Evolutionary conservation across 1,139 yeast genomes (phyloP), one percentile per base, ranked within the genome.

Genomic region (Hansenula anomala): DNA sequence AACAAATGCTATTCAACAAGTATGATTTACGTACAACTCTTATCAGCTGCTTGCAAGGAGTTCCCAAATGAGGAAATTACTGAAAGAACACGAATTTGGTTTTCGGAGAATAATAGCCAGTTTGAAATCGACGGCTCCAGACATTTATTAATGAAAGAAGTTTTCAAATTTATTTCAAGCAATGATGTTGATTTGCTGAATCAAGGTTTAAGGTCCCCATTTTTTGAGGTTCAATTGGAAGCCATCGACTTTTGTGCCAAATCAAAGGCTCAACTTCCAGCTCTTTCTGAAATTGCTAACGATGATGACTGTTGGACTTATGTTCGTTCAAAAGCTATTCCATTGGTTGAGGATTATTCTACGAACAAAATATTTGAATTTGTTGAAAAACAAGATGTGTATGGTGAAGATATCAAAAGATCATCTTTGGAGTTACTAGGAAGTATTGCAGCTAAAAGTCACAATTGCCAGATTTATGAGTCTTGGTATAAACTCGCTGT

Each of bases 351-450:
- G 4, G 34, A 39, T 15, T 46, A 45, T 18, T 45, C 52, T 2
- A 28, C 42, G 19, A 40, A 39, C 3, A 41, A 42, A 27, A 37
- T 45, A 4, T 36, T 52, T 19, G 49, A 49, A 18, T 55, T 52
- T 28, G 45, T 58, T 9, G 47, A 49, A 13, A 37, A 46, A 18
- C 52, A 47, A 36, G 44, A 50, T 1, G 45, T 52, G 3, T 52
- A 52, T 19, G 69, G 74, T 38, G 77, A 74, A 44, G 78, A 70
- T 33, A 61, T 76, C 11, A 65, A 62, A 38, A 61, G 73, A 23
- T 63, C 74, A 3, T 66, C 77, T 0, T 52, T 79, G 17, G 77
- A 75, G 48, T 63, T 73, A 0, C 51, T 78, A 13, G 83, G 85
- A 0, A 58, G 70, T 1, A 58, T 71, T 30, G 56, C 65, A 16